These are phyloP conservation scores for Pyrus pyrifolia DNA, from an alignment of 306 rosid species.

Conservation along the genomic window DNA sequence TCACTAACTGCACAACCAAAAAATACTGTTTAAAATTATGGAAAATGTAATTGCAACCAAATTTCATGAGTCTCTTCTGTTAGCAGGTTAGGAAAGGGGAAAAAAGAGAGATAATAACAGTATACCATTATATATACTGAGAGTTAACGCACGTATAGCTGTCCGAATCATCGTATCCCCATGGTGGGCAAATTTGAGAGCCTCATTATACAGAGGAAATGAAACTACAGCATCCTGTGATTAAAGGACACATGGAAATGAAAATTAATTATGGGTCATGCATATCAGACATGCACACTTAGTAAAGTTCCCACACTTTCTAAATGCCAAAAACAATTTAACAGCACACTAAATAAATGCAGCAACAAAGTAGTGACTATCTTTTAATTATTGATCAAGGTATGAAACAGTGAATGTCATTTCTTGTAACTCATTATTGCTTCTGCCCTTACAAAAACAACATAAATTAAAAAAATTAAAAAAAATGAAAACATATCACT, in stretches of 20 bases:
- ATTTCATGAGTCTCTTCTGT: conserved; percentile 7
- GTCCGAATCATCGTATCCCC: conserved; percentile 79
- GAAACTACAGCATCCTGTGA: conserved; percentile 67
- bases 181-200: conserved; percentile 65
- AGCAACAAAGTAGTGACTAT: not conserved
- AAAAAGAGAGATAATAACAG: not conserved
- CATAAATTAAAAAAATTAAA: not conserved
- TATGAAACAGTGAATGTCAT: not conserved
- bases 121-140: conserved; percentile 61
- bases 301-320: not conserved
- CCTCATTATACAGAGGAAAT: conserved; percentile 74
- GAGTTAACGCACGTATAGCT: conserved; percentile 63
- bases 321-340: not conserved
- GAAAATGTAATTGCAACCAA: conserved; percentile 15
- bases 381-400: not conserved
- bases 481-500: too few relatives aligned
- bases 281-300: not conserved
- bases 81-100: not conserved
- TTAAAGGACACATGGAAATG: not conserved
- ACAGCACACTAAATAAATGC: not conserved
- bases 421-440: not conserved
- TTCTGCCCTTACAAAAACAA: not conserved
- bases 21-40: conserved; percentile 22
- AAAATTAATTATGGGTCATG: not conserved
- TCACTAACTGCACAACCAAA: conserved; percentile 72